These are phyloP conservation scores for Ustilago curta DNA, from an alignment of 1,284 basidiomycete genomes.

Conservation along the genomic window DNA sequence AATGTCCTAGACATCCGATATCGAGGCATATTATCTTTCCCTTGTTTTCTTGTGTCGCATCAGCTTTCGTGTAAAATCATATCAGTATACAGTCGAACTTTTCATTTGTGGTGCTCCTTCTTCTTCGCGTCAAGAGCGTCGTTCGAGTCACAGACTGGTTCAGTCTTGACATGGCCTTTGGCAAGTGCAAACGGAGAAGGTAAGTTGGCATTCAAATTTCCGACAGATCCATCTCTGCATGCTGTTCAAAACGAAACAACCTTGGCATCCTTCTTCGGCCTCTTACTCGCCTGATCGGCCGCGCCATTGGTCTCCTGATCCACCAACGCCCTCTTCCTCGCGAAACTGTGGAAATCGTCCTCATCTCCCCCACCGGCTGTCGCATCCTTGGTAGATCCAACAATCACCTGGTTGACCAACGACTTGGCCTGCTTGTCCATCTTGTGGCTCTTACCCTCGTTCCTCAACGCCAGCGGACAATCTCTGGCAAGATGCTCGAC, in stretches of 20 bases:
- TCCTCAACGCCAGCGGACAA: slow-evolving; percentile 77
- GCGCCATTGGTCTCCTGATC: slow-evolving; percentile 69
- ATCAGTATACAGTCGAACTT: neutral
- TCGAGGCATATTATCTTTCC: too few species aligned
- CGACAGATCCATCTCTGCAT: neutral
- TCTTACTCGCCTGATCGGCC: slow-evolving; percentile 6
- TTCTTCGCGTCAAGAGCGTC: too few species aligned
- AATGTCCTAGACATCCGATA: slow-evolving; percentile 52
- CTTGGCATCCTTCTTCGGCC: slow-evolving; percentile 28
- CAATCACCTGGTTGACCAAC: slow-evolving; percentile 31
- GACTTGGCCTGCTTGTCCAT: slow-evolving; percentile 27
- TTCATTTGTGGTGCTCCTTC: too few species aligned
- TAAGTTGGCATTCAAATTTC: neutral
- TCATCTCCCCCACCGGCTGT: slow-evolving; percentile 82
- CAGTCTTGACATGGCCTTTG: neutral
- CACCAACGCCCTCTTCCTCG: slow-evolving; percentile 76
- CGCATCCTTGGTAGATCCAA: slow-evolving; percentile 70
- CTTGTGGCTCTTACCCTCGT: slow-evolving; percentile 27
- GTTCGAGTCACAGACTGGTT: too few species aligned
- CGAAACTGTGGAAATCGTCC: slow-evolving; percentile 88
- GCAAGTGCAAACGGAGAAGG: neutral
- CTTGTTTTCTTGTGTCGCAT: neutral
- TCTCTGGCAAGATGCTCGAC: slow-evolving; percentile 87
- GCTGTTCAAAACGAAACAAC: slow-evolving; percentile 35
- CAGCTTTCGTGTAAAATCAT: neutral